A percentile compares a stretch with the other conserved stretches of the same genome.
These are phyloP conservation scores for Achaetomium macrosporum DNA, from an alignment of 2,329 filamentous ascomycete genomes.

Conservation along the genomic window DNA sequence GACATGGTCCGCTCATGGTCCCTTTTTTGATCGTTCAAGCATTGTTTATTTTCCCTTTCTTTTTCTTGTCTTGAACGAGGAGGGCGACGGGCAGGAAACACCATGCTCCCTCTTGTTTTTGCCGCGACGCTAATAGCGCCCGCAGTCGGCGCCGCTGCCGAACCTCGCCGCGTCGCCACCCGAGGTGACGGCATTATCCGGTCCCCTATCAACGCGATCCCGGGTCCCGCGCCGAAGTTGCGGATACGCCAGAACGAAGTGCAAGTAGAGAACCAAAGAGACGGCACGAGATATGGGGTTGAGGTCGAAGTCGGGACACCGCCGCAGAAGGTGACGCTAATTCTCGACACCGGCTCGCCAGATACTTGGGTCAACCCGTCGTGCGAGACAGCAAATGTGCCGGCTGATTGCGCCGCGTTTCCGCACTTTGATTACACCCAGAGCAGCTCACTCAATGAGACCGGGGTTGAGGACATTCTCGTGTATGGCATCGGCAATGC, in stretches of 20 bases:
- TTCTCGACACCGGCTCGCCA: conserved; percentile 50
- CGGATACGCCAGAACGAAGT: conserved; percentile 19
- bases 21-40: not conserved
- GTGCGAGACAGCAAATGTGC: conserved; percentile 32
- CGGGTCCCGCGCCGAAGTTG: conserved; percentile 9
- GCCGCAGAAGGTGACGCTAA: conserved; percentile 41
- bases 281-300: conserved; percentile 21
- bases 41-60: not conserved
- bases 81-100: not conserved
- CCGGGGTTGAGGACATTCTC: conserved; percentile 32
- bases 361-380: conserved; percentile 52
- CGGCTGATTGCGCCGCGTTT: conserved; percentile 34
- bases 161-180: not conserved
- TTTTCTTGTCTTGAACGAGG: not conserved
- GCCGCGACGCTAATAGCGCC: conserved; percentile 13
- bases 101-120: conserved; percentile 16
- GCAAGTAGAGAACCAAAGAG: conserved; percentile 13
- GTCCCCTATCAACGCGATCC: conserved; percentile 15
- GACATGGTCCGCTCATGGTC: not conserved
- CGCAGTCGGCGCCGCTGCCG: conserved; percentile 5
- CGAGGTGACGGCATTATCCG: conserved; percentile 22
- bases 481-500: conserved; percentile 36
- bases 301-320: conserved; percentile 39
- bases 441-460: conserved; percentile 38
- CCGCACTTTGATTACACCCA: conserved; percentile 40